Conservation (phyloP, 2,329 filamentous ascomycete genomes). For the Rugonectria rugulosa region DNA sequence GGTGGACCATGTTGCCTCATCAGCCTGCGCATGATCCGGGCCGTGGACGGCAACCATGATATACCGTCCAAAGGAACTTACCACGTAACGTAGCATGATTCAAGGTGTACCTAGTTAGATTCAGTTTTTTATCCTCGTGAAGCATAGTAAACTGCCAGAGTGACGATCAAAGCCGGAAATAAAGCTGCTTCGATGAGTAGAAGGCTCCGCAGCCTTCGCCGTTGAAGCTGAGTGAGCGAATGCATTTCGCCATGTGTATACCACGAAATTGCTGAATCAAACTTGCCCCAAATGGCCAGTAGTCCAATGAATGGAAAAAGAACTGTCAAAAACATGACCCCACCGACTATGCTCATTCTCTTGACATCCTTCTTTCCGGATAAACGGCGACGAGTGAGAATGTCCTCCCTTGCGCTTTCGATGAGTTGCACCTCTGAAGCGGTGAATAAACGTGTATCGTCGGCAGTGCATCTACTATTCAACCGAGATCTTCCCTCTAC, state of each 20-base stretch:
- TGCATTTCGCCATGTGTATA: slow-evolving; percentile 55
- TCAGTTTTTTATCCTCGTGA: slow-evolving; percentile 28
- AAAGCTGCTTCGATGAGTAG: slow-evolving; percentile 46
- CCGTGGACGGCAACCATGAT: no score
- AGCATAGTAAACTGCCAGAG: slow-evolving; percentile 43
- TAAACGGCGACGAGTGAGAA: slow-evolving; percentile 39
- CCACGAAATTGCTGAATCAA: slow-evolving; percentile 57
- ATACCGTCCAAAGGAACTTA: no score
- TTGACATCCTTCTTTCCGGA: slow-evolving; percentile 39
- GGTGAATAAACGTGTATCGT: slow-evolving; percentile 37
- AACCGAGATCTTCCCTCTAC: slow-evolving; percentile 22
- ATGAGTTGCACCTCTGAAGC: slow-evolving; percentile 43
- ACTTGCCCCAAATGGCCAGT: slow-evolving; percentile 52
- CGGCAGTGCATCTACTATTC: not conserved
- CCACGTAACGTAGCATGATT: not conserved
- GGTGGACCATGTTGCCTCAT: no score
- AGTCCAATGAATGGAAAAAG: slow-evolving; percentile 57
- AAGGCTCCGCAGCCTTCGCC: slow-evolving; percentile 44
- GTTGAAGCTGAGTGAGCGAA: slow-evolving; percentile 45
- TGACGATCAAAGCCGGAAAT: slow-evolving; percentile 43
- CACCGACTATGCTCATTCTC: slow-evolving; percentile 48
- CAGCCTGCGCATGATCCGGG: no score
- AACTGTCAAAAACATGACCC: slow-evolving; percentile 48
- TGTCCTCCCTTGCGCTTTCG: slow-evolving; percentile 41
- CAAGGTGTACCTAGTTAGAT: no score